Conservation (phyloP, 148 eudicot species). For the Camellia lanceoleosa region DNA sequence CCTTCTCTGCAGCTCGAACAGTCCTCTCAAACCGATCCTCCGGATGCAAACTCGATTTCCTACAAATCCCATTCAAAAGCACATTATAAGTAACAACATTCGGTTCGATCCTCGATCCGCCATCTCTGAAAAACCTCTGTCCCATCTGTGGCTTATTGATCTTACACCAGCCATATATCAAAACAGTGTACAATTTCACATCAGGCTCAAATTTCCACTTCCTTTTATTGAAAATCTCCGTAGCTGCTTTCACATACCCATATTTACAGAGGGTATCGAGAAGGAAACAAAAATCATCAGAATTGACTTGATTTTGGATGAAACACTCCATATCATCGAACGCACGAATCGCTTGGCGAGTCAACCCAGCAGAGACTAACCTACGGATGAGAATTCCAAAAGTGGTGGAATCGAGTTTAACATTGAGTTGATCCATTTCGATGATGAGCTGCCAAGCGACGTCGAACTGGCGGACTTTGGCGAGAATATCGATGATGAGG, state of each 20-base stretch:
- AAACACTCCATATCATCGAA: slow-evolving; percentile 78
- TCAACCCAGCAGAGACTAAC: slow-evolving; percentile 60
- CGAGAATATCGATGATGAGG: slow-evolving; percentile 56
- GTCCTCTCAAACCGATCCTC: slow-evolving; percentile 71
- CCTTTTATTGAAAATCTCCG: slow-evolving; percentile 72
- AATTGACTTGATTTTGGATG: slow-evolving; percentile 19
- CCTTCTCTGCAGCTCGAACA: slow-evolving; percentile 61
- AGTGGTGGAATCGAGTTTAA: slow-evolving; percentile 47
- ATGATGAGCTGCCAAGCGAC: slow-evolving; percentile 74
- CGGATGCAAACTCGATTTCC: slow-evolving; percentile 82
- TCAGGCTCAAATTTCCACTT: slow-evolving; percentile 41
- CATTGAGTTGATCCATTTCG: slow-evolving; percentile 41
- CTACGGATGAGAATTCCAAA: slow-evolving; percentile 61
- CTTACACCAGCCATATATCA: slow-evolving; percentile 93
- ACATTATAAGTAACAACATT: slow-evolving; percentile 84
- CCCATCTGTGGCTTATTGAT: slow-evolving; percentile 56
- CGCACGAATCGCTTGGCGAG: slow-evolving; percentile 71
- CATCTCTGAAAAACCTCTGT: slow-evolving; percentile 73
- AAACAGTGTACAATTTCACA: slow-evolving; percentile 61
- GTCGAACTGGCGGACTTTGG: slow-evolving; percentile 77
- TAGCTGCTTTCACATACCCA: slow-evolving; percentile 63
- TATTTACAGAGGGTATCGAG: slow-evolving; percentile 89
- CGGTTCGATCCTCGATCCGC: slow-evolving; percentile 56
- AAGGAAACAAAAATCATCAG: slow-evolving; percentile 43
- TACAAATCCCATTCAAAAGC: slow-evolving; percentile 78